Evolutionary conservation across 1,139 yeast genomes (phyloP), one percentile per base, ranked within the genome.

Genomic region (Yamadazyma spencermartinsiae): DNA sequence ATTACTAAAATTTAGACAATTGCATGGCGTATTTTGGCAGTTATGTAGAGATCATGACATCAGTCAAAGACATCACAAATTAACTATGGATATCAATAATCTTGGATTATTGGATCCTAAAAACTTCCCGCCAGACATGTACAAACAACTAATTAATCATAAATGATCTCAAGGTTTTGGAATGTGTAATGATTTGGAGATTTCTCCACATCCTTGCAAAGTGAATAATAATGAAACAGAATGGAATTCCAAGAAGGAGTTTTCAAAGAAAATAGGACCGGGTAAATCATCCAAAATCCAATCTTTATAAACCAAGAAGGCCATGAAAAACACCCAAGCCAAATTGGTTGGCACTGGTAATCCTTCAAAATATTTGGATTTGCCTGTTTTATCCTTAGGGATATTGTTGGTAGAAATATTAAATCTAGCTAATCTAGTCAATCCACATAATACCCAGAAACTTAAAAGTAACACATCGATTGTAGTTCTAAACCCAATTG

Each of bases 261-360:
- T 84, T 45, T 66, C 60, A 40, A 81, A 74, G 32, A 68, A 43
- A 15, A 74, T 49, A 2, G 96, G 95, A 18, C 81, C 77, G 3
- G 96, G 95, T 43, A 92, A 65, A 46, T 74, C 45, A 34, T 58
- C 60, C 60, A 74, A 55, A 52, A 68, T 65, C 57, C 61, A 61
- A 38, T 72, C 76, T 41, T 73, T 68, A 46, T 72, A 72, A 18
- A 81, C 85, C 44, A 82, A 73, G 43, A 63, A 67, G 18, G 89
- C 87, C 87, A 90, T 82, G 36, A 79, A 57, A 3, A 68, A 72
- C 18, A 92, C 96, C 60, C 92, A 74, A 37, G 76, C 66, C 50
- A 92, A 72, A 35, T 95, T 84, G 4, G 95, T 82, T 41, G 98
- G 98, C 52, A 92, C 88, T 12, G 98, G 98, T 37, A 92, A 78